Conservation (phyloP, 495 filamentous ascomycete genomes). For the Zalerion maritima region DNA sequence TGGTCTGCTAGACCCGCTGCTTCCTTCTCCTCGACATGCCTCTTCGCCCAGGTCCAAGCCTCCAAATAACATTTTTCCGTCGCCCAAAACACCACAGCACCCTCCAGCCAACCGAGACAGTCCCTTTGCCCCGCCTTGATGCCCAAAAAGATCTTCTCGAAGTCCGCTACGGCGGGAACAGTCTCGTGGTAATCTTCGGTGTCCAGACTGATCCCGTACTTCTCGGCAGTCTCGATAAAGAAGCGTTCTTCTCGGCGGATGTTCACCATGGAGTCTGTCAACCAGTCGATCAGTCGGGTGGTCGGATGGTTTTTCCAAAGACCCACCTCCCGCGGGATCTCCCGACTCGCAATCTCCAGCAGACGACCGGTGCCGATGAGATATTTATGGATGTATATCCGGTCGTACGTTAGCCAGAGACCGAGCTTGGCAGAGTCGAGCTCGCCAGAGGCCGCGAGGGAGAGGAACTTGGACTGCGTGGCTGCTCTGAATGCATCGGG, state of each 20-base stretch:
- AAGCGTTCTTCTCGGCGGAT: constrained; percentile 52
- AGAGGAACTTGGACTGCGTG: constrained; percentile 56
- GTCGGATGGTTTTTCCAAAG: constrained; percentile 17
- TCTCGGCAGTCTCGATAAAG: constrained; percentile 49
- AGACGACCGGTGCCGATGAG: constrained; percentile 53
- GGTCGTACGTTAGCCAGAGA: constrained; percentile 63
- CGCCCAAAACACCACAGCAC: constrained; percentile 57
- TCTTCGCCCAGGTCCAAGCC: constrained; percentile 43
- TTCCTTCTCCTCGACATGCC: constrained; percentile 13
- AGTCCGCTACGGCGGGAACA: constrained; percentile 16
- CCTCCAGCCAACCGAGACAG: constrained; percentile 35
- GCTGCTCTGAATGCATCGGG: constrained; percentile 31
- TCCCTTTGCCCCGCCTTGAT: constrained; percentile 4
- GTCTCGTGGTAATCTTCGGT: constrained; percentile 15
- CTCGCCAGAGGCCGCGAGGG: constrained; percentile 46
- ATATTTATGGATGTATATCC: constrained; percentile 60
- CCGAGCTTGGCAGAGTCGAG: constrained; percentile 40
- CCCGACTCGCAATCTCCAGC: constrained; percentile 47
- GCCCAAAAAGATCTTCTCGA: constrained; percentile 20
- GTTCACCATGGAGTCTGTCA: constrained; percentile 50
- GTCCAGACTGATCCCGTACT: constrained; percentile 43
- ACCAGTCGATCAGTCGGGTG: constrained; percentile 39
- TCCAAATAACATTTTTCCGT: constrained; percentile 51
- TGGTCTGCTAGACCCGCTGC: constrained; percentile 17
- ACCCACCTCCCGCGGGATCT: constrained; percentile 31